Conservation (phyloP, 768 basidiomycete genomes). For the Amanita pallidorosea region DNA sequence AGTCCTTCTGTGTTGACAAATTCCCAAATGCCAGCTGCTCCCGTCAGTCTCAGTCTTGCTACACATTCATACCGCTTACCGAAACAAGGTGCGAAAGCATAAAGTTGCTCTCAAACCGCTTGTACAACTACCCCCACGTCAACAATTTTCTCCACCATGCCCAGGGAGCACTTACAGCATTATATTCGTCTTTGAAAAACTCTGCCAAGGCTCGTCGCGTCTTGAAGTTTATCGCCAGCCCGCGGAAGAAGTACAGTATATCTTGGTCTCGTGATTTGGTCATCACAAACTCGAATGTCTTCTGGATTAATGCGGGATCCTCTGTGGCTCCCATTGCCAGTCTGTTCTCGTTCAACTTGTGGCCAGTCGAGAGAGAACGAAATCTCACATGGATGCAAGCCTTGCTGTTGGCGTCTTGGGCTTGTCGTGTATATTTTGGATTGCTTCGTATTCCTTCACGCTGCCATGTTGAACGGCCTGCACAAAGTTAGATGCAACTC, state of each 20-base stretch:
- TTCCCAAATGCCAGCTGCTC: conserved; percentile 24
- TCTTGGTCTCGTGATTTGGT: conserved; percentile 50
- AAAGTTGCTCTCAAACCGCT: conserved; percentile 65
- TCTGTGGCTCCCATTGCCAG: conserved; percentile 51
- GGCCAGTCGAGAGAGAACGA: background rate
- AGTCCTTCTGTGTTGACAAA: conserved; percentile 62
- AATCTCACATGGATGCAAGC: conserved; percentile 55
- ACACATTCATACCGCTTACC: conserved; percentile 22
- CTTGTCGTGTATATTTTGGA: conserved; percentile 57
- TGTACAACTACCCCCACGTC: conserved; percentile 34
- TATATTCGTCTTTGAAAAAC: conserved; percentile 65
- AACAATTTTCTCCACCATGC: background rate
- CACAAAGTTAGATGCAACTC: background rate
- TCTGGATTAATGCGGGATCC: conserved; percentile 44
- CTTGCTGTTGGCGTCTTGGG: conserved; percentile 66
- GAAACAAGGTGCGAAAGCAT: conserved; percentile 40
- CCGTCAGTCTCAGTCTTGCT: background rate
- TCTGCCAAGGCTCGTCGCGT: conserved; percentile 42
- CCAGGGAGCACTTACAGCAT: conserved; percentile 32
- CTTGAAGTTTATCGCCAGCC: conserved; percentile 43
- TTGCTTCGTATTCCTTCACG: conserved; percentile 59
- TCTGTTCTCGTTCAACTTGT: conserved; percentile 22
- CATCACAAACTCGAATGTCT: conserved; percentile 53
- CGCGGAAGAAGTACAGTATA: conserved; percentile 50
- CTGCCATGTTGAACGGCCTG: conserved; percentile 73